phyloP scores from a whole-genome alignment of 2,329 filamentous ascomycete genomes.

The Fusarium sp. region DNA sequence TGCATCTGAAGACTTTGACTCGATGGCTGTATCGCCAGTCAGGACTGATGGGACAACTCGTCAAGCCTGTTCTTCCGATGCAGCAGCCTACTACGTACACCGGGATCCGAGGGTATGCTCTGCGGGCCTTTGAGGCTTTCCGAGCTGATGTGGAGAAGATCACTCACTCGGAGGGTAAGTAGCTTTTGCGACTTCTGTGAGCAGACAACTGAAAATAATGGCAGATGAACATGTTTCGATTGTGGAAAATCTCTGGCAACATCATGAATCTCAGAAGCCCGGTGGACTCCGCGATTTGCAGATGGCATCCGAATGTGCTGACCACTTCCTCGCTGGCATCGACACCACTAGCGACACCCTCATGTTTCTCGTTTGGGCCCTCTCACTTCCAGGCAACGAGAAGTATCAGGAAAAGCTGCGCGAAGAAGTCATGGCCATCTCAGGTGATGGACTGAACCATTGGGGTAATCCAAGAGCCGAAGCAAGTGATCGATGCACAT shows the following conservation, averaged over 20 bases:
- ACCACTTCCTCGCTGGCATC: slow-evolving; percentile 64
- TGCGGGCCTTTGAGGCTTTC: slow-evolving; percentile 21
- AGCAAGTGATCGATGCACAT: slow-evolving; percentile 52
- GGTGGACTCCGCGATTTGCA: slow-evolving; percentile 53
- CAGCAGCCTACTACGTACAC: slow-evolving; percentile 35
- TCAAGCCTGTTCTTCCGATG: slow-evolving; percentile 27
- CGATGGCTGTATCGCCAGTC: slow-evolving; percentile 31
- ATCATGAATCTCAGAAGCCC: slow-evolving; percentile 43
- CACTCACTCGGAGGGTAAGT: not conserved
- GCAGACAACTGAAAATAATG: accelerated
- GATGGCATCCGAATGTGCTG: slow-evolving; percentile 63
- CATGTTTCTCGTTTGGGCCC: slow-evolving; percentile 61
- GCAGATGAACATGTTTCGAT: slow-evolving; percentile 45
- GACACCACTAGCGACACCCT: slow-evolving; percentile 64
- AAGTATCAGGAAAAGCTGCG: slow-evolving; percentile 57
- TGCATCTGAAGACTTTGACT: slow-evolving; percentile 14
- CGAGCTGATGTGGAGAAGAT: not conserved
- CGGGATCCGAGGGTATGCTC: slow-evolving; percentile 19
- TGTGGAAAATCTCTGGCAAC: slow-evolving; percentile 51
- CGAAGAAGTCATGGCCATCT: slow-evolving; percentile 52
- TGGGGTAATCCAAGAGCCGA: slow-evolving; percentile 48
- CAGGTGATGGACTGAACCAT: slow-evolving; percentile 29
- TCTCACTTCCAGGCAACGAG: slow-evolving; percentile 56
- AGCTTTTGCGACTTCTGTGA: accelerated
- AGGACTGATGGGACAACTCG: not conserved